Base-by-base conservation (phyloP, 495 filamentous ascomycete genomes). In the Durotheca rogersii region DNA sequence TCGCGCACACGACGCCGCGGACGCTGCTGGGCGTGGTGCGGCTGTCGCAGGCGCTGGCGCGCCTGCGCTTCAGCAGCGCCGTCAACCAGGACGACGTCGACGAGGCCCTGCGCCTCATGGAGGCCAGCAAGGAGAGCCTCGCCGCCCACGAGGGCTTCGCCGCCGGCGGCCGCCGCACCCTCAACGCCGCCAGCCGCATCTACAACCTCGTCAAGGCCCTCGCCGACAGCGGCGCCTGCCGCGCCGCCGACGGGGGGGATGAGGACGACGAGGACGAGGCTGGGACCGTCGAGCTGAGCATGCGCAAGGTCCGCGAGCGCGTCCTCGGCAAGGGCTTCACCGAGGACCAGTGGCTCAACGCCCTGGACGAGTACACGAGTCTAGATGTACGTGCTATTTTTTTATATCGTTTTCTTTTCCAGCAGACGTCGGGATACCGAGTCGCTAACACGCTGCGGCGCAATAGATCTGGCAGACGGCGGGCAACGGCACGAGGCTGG, bases 311-410 rank as follows among this genome's bases (percentile, higher is more conserved):
- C 27, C 78, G 89, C 57, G 90, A 97, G 64, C 66, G 93, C 32
- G 89, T 97, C 19, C 76, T 97, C 55, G 93, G 89, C 19, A 96
- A 95, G 78, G 94, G 94, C 6, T 98, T 97, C 61, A 97, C 94
- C 3, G 86, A 89, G 56, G 87, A 95, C 71, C 90, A 97, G 65
- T 87, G 95, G 69, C 77, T 83, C 40, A 80, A 80, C 53, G 86
- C 90, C 29, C 77, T 98, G 57, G 85, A 92, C 44, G 93, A 97
- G 73, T 98, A 98, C 70, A 82, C 87, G 5, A 74, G 81, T 51
- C 63, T 95, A 44, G 84, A 92, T 73, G 93, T 98, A 71, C 86
- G 90, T 85, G 43, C 35, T 4, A 37, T 33, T 39, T 10, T 12
- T 43, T 49, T 5, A 4, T 14, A 17, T 53, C 37, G 11, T 27